A percentile compares a stretch with the other conserved stretches of the same genome.
phyloP scores from a whole-genome alignment of 805 yeast genomes.

The Candida krabiensis region DNA sequence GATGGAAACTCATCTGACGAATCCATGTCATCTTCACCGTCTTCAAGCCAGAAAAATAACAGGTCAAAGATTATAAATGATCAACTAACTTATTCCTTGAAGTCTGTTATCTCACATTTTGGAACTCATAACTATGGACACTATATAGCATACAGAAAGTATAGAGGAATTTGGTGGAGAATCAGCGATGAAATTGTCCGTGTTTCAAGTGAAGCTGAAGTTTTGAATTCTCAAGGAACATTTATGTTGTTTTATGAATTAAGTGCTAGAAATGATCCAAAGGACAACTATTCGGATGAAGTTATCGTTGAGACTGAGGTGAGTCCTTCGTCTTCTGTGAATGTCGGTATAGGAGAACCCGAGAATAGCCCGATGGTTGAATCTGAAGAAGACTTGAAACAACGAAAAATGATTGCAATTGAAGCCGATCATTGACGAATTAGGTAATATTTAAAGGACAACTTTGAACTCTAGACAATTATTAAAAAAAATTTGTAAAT shows the following conservation, averaged over 20 bases:
- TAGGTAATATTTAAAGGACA: background rate
- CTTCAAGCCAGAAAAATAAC: background rate
- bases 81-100: conserved; percentile 62
- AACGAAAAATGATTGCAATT: conserved; percentile 20
- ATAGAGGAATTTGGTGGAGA: conserved; percentile 92
- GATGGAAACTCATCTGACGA: background rate
- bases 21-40: background rate
- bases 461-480: background rate
- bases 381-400: conserved; percentile 19
- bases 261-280: conserved; percentile 26
- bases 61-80: conserved; percentile 28
- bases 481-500: too few species aligned
- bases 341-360: conserved; percentile 2
- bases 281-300: conserved; percentile 12
- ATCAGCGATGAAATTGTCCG: conserved; percentile 88
- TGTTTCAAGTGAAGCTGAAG: conserved; percentile 78
- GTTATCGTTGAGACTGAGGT: too few species aligned
- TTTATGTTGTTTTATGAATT: conserved; percentile 89
- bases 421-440: conserved; percentile 17
- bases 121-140: conserved; percentile 99
- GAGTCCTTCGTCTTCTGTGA: too few species aligned
- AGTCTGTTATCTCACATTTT: conserved; percentile 87
- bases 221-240: conserved; percentile 77
- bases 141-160: conserved; percentile 82
- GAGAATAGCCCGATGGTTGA: background rate